These are phyloP conservation scores for Huntiella abstrusa DNA, from an alignment of 2,329 filamentous ascomycete genomes.

Conservation along the genomic window DNA sequence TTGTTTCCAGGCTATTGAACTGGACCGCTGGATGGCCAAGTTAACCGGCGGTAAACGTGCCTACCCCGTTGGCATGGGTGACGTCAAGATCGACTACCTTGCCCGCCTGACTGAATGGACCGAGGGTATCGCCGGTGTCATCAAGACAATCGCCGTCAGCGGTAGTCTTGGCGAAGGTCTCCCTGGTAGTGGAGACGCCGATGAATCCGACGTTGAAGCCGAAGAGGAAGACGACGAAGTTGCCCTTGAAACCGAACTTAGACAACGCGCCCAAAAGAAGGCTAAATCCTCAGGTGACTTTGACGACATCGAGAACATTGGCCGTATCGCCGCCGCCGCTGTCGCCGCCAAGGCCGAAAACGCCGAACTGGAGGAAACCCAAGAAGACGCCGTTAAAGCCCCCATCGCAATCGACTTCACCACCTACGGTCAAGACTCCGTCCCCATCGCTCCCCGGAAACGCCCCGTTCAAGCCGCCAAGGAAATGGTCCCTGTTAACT, in stretches of 20 bases:
- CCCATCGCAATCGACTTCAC: conserved; percentile 76
- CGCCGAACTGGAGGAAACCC: background rate
- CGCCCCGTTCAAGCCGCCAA: conserved; percentile 34
- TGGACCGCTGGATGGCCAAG: conserved; percentile 96
- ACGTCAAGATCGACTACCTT: conserved; percentile 56
- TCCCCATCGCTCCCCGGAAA: conserved; percentile 22
- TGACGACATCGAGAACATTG: conserved; percentile 73
- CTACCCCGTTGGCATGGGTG: conserved; percentile 74
- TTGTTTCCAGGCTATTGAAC: conserved; percentile 76
- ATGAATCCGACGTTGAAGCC: conserved; percentile 67
- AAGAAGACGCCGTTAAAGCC: background rate
- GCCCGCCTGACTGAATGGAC: conserved; percentile 59
- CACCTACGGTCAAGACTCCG: conserved; percentile 36
- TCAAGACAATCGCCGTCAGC: conserved; percentile 43
- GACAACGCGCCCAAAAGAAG: conserved; percentile 13
- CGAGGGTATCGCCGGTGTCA: conserved; percentile 50
- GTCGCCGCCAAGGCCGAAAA: conserved; percentile 15
- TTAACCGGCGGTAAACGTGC: conserved; percentile 71
- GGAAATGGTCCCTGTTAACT: conserved; percentile 85
- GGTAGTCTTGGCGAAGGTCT: conserved; percentile 46
- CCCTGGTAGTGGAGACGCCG: conserved; percentile 60
- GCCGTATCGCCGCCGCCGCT: conserved; percentile 33
- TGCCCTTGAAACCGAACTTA: conserved; percentile 23
- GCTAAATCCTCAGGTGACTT: conserved; percentile 24
- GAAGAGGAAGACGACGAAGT: conserved; percentile 35